Evolutionary conservation across 202 grass and related monocot genomes (phyloP).

Genomic region (Elaeis oleifera): DNA sequence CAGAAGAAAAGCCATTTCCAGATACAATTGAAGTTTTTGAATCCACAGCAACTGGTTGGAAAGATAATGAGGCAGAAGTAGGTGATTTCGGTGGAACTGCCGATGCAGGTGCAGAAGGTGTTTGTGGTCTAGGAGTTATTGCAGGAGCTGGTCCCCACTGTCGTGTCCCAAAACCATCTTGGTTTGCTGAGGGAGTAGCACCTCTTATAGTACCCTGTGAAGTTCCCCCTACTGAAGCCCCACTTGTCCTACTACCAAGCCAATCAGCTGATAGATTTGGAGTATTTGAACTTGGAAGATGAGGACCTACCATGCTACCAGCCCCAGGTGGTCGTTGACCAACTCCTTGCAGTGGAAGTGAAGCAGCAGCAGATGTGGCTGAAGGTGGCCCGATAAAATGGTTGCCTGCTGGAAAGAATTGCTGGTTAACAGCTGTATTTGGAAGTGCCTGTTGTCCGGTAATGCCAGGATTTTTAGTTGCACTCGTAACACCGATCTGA

Average conservation of each 20-base stretch:
- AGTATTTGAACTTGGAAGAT: slow-evolving; percentile 36
- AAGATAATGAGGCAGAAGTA: slow-evolving; percentile 32
- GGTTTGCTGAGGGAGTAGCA: slow-evolving; percentile 38
- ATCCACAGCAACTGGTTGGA: slow-evolving; percentile 43
- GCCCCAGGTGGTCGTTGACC: slow-evolving; percentile 36
- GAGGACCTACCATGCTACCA: slow-evolving; percentile 29
- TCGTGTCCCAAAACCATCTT: slow-evolving; percentile 34
- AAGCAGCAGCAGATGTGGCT: slow-evolving; percentile 30
- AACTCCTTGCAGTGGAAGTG: slow-evolving; percentile 32
- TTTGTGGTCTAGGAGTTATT: slow-evolving; percentile 26
- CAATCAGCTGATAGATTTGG: slow-evolving; percentile 69
- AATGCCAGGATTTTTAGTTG: slow-evolving; percentile 41
- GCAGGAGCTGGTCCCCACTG: slow-evolving; percentile 26
- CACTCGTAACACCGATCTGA: slow-evolving; percentile 24
- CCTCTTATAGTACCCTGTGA: slow-evolving; percentile 46
- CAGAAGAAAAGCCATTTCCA: slow-evolving; percentile 59
- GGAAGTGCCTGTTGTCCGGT: slow-evolving; percentile 29
- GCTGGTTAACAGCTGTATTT: slow-evolving; percentile 23
- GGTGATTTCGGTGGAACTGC: slow-evolving; percentile 19
- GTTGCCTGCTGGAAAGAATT: slow-evolving; percentile 20
- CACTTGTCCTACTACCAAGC: slow-evolving; percentile 60
- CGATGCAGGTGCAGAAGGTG: slow-evolving; percentile 13
- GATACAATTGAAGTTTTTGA: slow-evolving; percentile 46
- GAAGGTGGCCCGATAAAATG: slow-evolving; percentile 45
- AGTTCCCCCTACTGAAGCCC: slow-evolving; percentile 38